Evolutionary conservation across 176 grass and related monocot species (phyloP), one percentile per base, ranked within the genome.

Genomic region (Metroxylon sagu): DNA sequence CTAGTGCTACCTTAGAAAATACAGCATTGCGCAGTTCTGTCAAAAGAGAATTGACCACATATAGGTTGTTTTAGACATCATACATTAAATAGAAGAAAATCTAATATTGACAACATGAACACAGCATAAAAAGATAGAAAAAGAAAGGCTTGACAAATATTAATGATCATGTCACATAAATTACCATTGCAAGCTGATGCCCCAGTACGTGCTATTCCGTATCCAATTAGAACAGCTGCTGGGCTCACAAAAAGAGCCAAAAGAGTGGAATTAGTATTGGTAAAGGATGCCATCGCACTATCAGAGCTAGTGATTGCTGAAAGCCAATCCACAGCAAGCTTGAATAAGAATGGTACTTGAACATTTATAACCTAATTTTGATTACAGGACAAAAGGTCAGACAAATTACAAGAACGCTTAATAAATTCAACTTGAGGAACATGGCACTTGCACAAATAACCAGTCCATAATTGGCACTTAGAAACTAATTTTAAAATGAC

Each of bases 301-400:
- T 85, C 78, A 74, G 81, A 73, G 1, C 93, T 87, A 39, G 77
- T 77, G 65, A 87, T 27, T 67, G 84, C 81, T 67, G 93, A 77
- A 65, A 97, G 81, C 93, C 93, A 97, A 76, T 97, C 87, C 25
- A 97, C 61, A 67, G 93, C 93, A 72, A 88, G 81, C 84, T 97
- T 97, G 85, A 97, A 97, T 50, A 97, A 72, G 76, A 97, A 91
- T 75, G 93, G 93, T 52, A 91, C 84, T 88, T 97, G 93, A 65
- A 97, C 93, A 88, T 97, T 97, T 88, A 97, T 97, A 85, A 92
- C 91, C 91, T 96, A 74, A 48, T 66, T 12, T 81, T 63, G 73
- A 82, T 72, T 77, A 57, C 17, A 77, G 78, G 70, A 61, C 59
- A 43, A 83, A 54, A 49, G 16, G 43, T 78, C 54, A 78, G 69